Base-by-base conservation (phyloP, 1,139 yeast genomes). In the Groenewaldozyma auringiensis region DNA sequence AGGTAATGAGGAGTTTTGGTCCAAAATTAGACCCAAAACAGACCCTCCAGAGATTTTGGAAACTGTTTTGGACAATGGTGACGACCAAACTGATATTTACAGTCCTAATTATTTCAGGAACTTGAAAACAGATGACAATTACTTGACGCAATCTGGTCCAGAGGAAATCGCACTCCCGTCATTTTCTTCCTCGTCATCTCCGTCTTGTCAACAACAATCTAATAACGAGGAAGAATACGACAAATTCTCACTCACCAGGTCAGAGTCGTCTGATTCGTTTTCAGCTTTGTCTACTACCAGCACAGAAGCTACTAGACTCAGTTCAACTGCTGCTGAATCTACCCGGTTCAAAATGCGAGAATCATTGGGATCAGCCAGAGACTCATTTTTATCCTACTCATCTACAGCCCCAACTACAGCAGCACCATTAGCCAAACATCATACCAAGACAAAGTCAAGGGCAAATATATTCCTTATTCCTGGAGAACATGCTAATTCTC, bases 1-100 rank as follows among this genome's bases (percentile, higher is more conserved):
- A 17, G 29, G 9, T 8, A 51, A 55, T 13, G 55, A 52, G n/a
- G 32, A 34, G 14, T 40, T 57, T 33, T 57, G 59, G 58, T 8
- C 9, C 6, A 11, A 11, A 8, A 25, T 25, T 25, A 25, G 11
- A 25, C 29, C 29, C 6, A 25, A 25, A 11, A 11, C 29, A 6
- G 11, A 11, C 11, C 29, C 29, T 25, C 29, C 29, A 25, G 29
- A 25, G 6, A 25, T 25, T 25, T n/a, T n/a, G n/a, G n/a, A n/a
- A n/a, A n/a, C n/a, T n/a, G n/a, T n/a, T n/a, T n/a, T n/a, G n/a
- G n/a, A n/a, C n/a, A n/a, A n/a, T n/a, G n/a, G n/a, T n/a, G n/a
- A n/a, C n/a, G n/a, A n/a, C n/a, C n/a, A n/a, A n/a, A n/a, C 6
- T 17, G 20, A 33, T n/a, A 33, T 33, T 33, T 33, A 14, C 13